These are phyloP conservation scores for Trichoderma reesei DNA, from an alignment of 495 filamentous ascomycete genomes.

Conservation along the genomic window DNA sequence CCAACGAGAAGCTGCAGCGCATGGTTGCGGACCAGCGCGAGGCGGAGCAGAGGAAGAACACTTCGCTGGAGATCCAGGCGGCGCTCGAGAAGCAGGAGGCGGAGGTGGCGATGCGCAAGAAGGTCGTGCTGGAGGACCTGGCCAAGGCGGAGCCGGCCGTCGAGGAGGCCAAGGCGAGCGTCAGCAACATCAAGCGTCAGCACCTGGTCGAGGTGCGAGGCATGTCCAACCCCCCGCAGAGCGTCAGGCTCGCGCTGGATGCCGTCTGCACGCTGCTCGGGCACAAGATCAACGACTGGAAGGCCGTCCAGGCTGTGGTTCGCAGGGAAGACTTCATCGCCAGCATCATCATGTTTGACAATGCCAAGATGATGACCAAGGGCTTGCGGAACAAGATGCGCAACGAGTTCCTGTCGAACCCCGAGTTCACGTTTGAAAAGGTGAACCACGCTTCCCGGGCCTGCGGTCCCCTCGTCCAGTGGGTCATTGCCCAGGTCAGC, in stretches of 20 bases:
- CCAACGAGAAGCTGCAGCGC: slow-evolving; percentile 90
- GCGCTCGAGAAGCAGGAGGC: slow-evolving; percentile 83
- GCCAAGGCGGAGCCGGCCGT: slow-evolving; percentile 91
- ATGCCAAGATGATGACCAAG: slow-evolving; percentile 88
- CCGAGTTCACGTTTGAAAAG: slow-evolving; percentile 90
- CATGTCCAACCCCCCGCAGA: slow-evolving; percentile 82
- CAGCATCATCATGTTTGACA: slow-evolving; percentile 95
- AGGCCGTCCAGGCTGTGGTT: slow-evolving; percentile 75
- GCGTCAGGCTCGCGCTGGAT: slow-evolving; percentile 86
- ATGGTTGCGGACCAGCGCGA: slow-evolving; percentile 97
- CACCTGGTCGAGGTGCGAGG: slow-evolving; percentile 96
- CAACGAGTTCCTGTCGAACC: slow-evolving; percentile 79
- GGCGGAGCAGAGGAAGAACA: slow-evolving; percentile 81
- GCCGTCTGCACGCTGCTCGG: slow-evolving; percentile 90
- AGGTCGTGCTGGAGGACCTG: slow-evolving; percentile 80
- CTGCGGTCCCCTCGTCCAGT: slow-evolving; percentile 93
- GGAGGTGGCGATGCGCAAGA: slow-evolving; percentile 71
- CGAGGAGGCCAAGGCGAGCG: slow-evolving; percentile 81
- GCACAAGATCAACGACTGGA: slow-evolving; percentile 85
- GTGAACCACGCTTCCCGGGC: slow-evolving; percentile 94
- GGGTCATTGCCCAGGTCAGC: slow-evolving; percentile 94
- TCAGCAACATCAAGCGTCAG: slow-evolving; percentile 94
- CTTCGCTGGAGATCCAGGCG: slow-evolving; percentile 77
- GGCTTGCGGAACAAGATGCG: slow-evolving; percentile 77
- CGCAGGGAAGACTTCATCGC: slow-evolving; percentile 94